Conservation (phyloP, 1,284 basidiomycete species). For the Irpex rosettiformis region DNA sequence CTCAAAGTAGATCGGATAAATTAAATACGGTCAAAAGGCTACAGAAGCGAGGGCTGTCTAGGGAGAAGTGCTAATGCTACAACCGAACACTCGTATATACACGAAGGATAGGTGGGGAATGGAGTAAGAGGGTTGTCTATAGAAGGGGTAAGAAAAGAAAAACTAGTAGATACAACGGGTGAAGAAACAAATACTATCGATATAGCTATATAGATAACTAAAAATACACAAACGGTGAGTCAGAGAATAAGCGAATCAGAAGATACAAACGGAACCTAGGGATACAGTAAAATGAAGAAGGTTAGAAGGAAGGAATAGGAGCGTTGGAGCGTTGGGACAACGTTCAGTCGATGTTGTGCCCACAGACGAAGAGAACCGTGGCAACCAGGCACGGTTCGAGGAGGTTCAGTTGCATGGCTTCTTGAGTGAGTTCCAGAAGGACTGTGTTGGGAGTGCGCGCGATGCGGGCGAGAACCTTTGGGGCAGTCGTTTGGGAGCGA, state of each 20-base stretch:
- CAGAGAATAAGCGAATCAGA: too few relatives aligned
- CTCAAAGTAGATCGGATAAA: not conserved
- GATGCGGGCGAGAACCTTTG: slow-evolving; percentile 30
- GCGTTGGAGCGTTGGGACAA: not conserved
- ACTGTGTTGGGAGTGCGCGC: slow-evolving; percentile 25
- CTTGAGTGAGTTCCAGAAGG: slow-evolving; percentile 30
- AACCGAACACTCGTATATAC: not conserved
- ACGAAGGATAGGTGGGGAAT: not conserved
- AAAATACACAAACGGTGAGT: not conserved
- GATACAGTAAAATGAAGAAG: slow-evolving; percentile 6
- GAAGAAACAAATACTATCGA: not conserved
- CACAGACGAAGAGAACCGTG: slow-evolving; percentile 33
- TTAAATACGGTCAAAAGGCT: not conserved
- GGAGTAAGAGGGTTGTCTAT: not conserved
- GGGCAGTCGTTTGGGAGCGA: slow-evolving; percentile 24
- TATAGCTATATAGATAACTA: slow-evolving; percentile 2
- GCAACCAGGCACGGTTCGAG: slow-evolving; percentile 33
- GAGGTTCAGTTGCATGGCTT: slow-evolving; percentile 29
- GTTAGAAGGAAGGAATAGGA: not conserved
- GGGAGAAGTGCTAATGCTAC: not conserved
- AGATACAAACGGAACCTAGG: slow-evolving; percentile 1
- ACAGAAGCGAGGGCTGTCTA: not conserved
- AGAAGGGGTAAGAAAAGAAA: not conserved
- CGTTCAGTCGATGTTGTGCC: slow-evolving; percentile 33
- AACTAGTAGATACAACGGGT: not conserved